Conservation (phyloP, 148 eudicot species). For the Fagopyrum tataricum region DNA sequence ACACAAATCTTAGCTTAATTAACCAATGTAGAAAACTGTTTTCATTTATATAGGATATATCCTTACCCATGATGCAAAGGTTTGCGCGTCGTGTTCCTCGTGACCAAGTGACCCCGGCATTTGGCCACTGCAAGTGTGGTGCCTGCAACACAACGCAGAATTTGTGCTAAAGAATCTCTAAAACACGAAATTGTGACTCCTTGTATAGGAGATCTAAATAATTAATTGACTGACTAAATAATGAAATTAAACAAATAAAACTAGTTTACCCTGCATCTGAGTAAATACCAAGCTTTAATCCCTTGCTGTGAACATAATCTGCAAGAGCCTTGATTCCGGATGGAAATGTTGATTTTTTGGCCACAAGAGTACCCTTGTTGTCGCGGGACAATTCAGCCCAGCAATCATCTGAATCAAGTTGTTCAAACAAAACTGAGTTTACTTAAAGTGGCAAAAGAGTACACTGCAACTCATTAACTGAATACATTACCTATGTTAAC, state of each 20-base stretch:
- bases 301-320: slow-evolving; percentile 77
- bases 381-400: slow-evolving; percentile 79
- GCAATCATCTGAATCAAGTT: slow-evolving; percentile 67
- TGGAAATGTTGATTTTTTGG: slow-evolving; percentile 61
- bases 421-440: not conserved
- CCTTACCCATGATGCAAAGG: slow-evolving; percentile 69
- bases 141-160: slow-evolving; percentile 27
- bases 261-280: slow-evolving; percentile 67
- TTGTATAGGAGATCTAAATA: no score
- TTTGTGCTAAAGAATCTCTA: no score
- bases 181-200: no score
- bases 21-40: not conserved
- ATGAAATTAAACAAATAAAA: not conserved
- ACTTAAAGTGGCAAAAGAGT: not conserved
- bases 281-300: slow-evolving; percentile 78
- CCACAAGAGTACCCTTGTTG: slow-evolving; percentile 47
- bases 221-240: not conserved
- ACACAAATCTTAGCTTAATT: not conserved
- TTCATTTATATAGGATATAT: not conserved
- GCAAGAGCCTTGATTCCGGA: slow-evolving; percentile 83
- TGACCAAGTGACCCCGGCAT: slow-evolving; percentile 87
- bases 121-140: slow-evolving; percentile 46
- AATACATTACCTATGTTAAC: slow-evolving; percentile 59
- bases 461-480: not conserved
- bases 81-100: slow-evolving; percentile 71